Evolutionary conservation across 495 filamentous ascomycete species (phyloP), one percentile per base, ranked within the genome.

Genomic region (Trichoderma virens): DNA sequence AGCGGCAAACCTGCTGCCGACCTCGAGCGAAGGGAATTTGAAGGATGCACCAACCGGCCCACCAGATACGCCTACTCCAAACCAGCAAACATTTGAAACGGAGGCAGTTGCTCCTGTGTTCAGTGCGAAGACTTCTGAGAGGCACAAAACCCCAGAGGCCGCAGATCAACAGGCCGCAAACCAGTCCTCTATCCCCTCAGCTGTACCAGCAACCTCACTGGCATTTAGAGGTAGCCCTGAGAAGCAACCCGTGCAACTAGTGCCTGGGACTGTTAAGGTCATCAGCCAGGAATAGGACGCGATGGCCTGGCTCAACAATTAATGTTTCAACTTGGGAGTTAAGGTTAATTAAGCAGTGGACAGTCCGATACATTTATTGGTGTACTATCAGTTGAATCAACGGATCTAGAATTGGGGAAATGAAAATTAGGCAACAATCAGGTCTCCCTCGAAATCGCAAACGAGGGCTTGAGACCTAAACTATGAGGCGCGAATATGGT

Each of bases 211-310:
- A 47, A 76, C 78, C 0, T 72, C 79, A 23, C 66, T 83, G 61
- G 79, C 80, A 67, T 79, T 81, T 71, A 77, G 80, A 54, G 79
- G 79, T 65, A 84, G 80, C 68, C 80, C 82, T 38, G 82, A 82
- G 66, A 80, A 80, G 69, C 70, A 69, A 8, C 47, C 43, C 30
- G 41, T 32, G 34, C 74, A 75, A 32, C 65, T 73, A 39, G 65
- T 73, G 5, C 67, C 73, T 7, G 68, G 66, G 62, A 65, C 76
- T 38, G 67, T 79, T 28, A 66, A 72, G 60, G 66, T 76, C 1
- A 69, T 67, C 23, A 65, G 67, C 28, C 66, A 66, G 8, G 70
- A 75, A 54, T 73, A 72, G 62, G 51, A 56, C 13, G 7, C 16
- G 25, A 11, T 56, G 9, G 51, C 27, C 16, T 14, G 4, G 51